phyloP scores from a whole-genome alignment of 345 rosid species.

The Salix koriyanagi region DNA sequence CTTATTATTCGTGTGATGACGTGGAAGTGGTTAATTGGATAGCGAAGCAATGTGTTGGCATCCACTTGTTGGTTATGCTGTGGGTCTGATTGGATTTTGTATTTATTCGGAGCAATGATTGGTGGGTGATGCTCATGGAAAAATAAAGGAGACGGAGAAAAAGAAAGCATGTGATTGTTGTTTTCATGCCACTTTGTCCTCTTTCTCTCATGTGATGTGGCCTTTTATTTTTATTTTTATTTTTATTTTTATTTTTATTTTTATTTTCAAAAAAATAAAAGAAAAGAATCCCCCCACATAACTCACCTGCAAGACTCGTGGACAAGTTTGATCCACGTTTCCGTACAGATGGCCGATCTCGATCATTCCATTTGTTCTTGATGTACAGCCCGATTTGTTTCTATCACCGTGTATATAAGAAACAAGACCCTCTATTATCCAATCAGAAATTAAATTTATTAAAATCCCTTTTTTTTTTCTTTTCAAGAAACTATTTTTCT shows the following conservation, averaged over 20 bases:
- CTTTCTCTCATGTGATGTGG: neutral
- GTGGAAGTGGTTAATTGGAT: slow-evolving; percentile 15
- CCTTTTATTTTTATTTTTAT: neutral
- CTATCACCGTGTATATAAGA: no score
- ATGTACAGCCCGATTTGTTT: neutral
- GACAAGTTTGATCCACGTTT: slow-evolving; percentile 26
- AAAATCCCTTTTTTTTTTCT: no score
- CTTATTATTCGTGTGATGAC: neutral
- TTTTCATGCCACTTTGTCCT: slow-evolving; percentile 15
- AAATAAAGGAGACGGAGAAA: neutral
- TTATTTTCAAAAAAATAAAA: neutral
- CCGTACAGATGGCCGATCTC: neutral
- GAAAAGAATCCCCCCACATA: neutral
- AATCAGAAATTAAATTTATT: no score
- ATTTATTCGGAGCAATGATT: slow-evolving; percentile 38
- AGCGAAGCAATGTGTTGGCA: slow-evolving; percentile 25
- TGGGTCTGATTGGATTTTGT: slow-evolving; percentile 33
- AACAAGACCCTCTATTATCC: no score
- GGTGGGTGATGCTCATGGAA: slow-evolving; percentile 21
- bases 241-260: neutral
- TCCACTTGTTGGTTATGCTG: slow-evolving; percentile 26
- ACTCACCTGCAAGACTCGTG: neutral
- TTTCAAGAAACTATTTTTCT: no score
- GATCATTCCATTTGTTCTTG: neutral
- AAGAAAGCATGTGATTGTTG: slow-evolving; percentile 24